Percentiles rank a stretch among this genome's conserved stretches.
Conservation (phyloP, 2,329 filamentous ascomycete genomes). For the Verticillium longisporum region DNA sequence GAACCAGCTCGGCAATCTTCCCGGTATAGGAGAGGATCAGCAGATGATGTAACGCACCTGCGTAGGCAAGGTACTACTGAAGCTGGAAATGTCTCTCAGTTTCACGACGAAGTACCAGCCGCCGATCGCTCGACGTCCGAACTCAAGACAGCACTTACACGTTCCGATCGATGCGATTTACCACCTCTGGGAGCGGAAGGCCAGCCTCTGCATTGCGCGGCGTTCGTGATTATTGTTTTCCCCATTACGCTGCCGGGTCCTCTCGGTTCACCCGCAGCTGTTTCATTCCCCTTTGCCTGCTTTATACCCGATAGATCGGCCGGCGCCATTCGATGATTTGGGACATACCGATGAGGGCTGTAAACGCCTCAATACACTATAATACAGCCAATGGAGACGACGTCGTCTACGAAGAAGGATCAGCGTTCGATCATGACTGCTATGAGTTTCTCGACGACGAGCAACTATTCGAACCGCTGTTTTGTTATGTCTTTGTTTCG, state of each 20-base stretch:
- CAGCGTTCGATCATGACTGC: neutral
- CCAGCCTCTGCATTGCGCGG: slow-evolving; percentile 1
- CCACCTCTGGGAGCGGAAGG: neutral
- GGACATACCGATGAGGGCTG: neutral
- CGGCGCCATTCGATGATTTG: slow-evolving; percentile 3
- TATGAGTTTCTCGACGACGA: neutral
- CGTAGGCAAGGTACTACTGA: neutral
- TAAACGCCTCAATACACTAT: neutral
- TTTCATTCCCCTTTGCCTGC: slow-evolving; percentile 2
- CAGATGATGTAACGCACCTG: slow-evolving; percentile 14
- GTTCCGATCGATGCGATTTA: neutral
- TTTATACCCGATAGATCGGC: slow-evolving; percentile 14
- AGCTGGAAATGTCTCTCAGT: neutral
- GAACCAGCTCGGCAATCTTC: slow-evolving; percentile 21
- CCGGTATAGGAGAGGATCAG: slow-evolving; percentile 38
- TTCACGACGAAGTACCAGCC: neutral
- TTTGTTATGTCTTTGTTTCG: slow-evolving; percentile 2
- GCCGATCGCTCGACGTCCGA: neutral
- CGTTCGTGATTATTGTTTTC: neutral
- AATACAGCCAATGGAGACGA: neutral
- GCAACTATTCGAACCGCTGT: neutral
- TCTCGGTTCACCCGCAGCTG: neutral
- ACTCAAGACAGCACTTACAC: neutral
- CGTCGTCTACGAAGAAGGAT: neutral
- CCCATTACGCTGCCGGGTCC: neutral